Percentiles rank a stretch among this genome's conserved stretches.
Conservation (phyloP, 1,284 basidiomycete species). For the Cystobasidium pallidum region DNA sequence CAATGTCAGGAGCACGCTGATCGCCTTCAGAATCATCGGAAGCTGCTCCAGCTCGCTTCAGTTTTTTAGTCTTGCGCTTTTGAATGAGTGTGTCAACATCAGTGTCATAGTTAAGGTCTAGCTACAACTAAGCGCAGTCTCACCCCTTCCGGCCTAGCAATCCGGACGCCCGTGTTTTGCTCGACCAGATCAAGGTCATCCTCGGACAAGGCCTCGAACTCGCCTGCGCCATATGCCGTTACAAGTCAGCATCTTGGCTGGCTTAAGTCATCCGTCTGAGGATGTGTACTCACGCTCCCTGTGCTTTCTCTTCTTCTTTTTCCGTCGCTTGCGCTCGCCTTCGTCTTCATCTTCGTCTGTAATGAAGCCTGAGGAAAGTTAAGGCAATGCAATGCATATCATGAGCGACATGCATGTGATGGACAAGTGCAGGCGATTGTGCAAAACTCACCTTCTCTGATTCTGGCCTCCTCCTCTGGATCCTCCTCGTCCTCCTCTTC, state of each 20-base stretch:
- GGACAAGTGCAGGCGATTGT: too few relatives aligned
- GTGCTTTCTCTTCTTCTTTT: conserved; percentile 63
- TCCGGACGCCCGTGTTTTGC: conserved; percentile 81
- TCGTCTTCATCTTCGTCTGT: conserved; percentile 72
- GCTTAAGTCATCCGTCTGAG: too few relatives aligned
- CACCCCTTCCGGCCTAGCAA: conserved; percentile 50
- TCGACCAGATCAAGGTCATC: conserved; percentile 92
- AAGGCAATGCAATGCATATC: not conserved
- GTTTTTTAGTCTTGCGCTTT: conserved; percentile 65
- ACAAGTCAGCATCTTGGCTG: conserved; percentile 26
- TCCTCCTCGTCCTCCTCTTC: conserved; percentile 77
- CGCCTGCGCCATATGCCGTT: conserved; percentile 54
- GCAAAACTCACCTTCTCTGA: conserved; percentile 63
- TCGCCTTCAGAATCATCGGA: conserved; percentile 58
- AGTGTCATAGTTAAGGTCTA: not conserved
- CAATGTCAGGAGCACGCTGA: conserved; percentile 60
- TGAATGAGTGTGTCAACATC: not conserved
- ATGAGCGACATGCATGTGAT: not conserved
- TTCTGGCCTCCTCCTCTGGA: conserved; percentile 71
- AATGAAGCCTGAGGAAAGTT: conserved; percentile 66
- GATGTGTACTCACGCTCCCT: conserved; percentile 59
- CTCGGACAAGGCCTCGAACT: conserved; percentile 80
- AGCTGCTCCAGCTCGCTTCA: conserved; percentile 71
- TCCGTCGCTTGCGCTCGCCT: conserved; percentile 64
- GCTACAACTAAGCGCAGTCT: not conserved